Evolutionary conservation across 352 stramenopile species (phyloP), one percentile per base, ranked within the genome.

Genomic region (Globisporangium paroecandrum): DNA sequence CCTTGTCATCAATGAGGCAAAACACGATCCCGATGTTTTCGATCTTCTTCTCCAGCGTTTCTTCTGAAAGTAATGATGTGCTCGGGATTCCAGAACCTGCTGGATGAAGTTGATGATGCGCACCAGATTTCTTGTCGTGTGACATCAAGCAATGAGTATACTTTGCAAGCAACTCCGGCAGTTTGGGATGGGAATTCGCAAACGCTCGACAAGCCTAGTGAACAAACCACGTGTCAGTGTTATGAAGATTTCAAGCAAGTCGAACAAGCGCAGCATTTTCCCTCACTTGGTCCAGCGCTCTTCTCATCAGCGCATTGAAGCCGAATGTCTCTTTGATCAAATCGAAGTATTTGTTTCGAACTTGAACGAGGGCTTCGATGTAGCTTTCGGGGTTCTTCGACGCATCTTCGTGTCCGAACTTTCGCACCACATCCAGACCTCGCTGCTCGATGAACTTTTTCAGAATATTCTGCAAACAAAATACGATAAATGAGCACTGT

Each of bases 1-100:
- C 88, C 68, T 95, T 95, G 77, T 95, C 88, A 36, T 95, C 86
- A 56, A 95, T 90, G n/a, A 95, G 74, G 59, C 86, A 94, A 65
- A 95, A 95, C 24, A 95, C 88, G 41, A 94, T 78, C 13, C 86
- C 79, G 27, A 94, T 87, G 46, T 87, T 89, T 57, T 93, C 83
- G 56, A 95, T 90, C 69, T 92, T 93, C 41, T 81, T 78, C 55
- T 95, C 88, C 36, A 94, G 63, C 25, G 64, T 81, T 34, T 89
- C 86, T 49, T 90, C 86, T 36, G 79, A 74, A 22, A 77, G 49
- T 7, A 78, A 58, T 15, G 71, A 68, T 1, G 76, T 79, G n/a
- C 76, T 69, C 12, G 32, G 25, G 8, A 59, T 69, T 22, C 69
- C 65, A 12, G 69, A 83, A 12, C 69, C 73, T 32, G 70, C 49